Evolutionary conservation across 129 eudicot species (phyloP).

Genomic region (Artemisia argyi): DNA sequence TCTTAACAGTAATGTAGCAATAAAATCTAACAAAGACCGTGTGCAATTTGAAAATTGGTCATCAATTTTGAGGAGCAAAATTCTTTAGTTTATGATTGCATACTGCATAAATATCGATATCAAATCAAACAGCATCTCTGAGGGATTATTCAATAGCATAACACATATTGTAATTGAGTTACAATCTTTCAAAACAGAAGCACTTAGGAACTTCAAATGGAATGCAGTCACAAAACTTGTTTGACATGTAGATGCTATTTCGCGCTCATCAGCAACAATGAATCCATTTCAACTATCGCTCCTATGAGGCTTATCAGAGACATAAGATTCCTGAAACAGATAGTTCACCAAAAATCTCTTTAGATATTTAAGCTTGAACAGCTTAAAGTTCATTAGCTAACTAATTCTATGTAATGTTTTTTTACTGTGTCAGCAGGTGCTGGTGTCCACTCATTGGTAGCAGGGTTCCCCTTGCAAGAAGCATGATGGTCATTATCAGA

Average conservation of each 20-base stretch:
- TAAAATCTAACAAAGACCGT: too few species aligned
- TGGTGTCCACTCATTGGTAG: constrained; percentile 97
- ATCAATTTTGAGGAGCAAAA: too few species aligned
- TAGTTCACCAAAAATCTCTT: constrained; percentile 3
- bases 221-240: constrained; percentile 18
- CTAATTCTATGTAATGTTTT: neutral
- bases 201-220: neutral
- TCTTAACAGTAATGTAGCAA: neutral
- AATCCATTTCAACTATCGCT: constrained; percentile 53
- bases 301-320: constrained; percentile 60
- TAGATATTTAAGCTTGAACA: neutral
- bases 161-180: neutral
- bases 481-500: constrained; percentile 43
- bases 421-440: constrained; percentile 49
- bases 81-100: too few species aligned
- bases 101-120: too few species aligned
- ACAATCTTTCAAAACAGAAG: neutral
- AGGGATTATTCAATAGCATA: neutral
- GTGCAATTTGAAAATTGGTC: too few species aligned
- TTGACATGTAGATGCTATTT: constrained; percentile 11
- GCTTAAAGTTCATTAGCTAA: neutral
- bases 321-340: constrained; percentile 46
- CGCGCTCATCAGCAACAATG: constrained; percentile 6
- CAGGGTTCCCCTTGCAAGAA: constrained; percentile 85
- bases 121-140: too few species aligned